phyloP scores from a whole-genome alignment of 371 early-diverging fungal species.

The Blyttiomyces sp. region DNA sequence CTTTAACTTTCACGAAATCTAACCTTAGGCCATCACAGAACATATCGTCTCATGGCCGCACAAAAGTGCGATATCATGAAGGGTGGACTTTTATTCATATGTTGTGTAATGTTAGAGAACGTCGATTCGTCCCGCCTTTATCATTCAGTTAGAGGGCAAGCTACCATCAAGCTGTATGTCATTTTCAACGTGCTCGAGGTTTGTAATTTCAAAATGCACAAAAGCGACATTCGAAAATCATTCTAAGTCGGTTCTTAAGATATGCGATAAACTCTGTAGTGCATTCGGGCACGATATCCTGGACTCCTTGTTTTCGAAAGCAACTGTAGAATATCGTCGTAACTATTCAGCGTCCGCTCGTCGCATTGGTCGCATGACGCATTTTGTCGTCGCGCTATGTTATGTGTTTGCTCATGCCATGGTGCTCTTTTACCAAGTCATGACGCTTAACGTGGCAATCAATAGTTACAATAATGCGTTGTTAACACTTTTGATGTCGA shows the following conservation, averaged over 20 bases:
- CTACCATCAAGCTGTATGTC: constrained; percentile 93
- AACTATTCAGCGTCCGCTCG: constrained; percentile 4
- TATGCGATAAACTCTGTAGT: constrained; percentile 87
- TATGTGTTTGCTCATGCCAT: constrained; percentile 87
- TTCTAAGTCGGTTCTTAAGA: constrained; percentile 36
- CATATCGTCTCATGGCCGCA: constrained; percentile 60
- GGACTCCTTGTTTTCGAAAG: constrained; percentile 78
- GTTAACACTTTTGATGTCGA: constrained; percentile 86
- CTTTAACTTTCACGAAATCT: not conserved
- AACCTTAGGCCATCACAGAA: constrained; percentile 8
- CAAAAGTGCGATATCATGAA: constrained; percentile 86
- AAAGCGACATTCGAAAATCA: not conserved
- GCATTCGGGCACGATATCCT: constrained; percentile 93
- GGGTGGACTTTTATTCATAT: constrained; percentile 68
- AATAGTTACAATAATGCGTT: constrained; percentile 93
- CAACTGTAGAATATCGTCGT: constrained; percentile 18
- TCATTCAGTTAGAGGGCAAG: constrained; percentile 93
- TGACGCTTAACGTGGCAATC: constrained; percentile 93
- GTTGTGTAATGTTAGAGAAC: constrained; percentile 67
- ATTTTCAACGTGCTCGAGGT: constrained; percentile 94
- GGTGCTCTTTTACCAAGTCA: constrained; percentile 92
- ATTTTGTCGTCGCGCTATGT: constrained; percentile 68
- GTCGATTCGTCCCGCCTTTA: constrained; percentile 89
- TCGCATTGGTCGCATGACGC: constrained; percentile 34
- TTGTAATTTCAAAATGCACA: not conserved